phyloP scores from a whole-genome alignment of 345 rosid species.

The Gossypium turneri region DNA sequence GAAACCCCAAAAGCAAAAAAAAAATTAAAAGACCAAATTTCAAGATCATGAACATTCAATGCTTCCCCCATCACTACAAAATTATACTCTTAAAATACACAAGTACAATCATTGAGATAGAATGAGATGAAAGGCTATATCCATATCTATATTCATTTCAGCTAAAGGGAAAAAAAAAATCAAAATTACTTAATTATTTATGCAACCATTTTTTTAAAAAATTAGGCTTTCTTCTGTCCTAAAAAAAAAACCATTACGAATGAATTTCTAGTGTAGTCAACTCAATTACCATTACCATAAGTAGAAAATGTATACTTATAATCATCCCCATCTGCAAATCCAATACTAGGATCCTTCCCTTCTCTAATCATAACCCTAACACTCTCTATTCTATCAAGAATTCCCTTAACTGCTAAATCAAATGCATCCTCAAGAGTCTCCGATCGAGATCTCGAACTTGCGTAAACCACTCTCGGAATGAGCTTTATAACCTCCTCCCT shows the following conservation, averaged over 20 bases:
- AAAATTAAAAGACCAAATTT: not conserved
- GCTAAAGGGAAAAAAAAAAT: not conserved
- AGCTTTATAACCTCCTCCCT: slow-evolving; percentile 44
- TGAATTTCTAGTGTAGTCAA: not conserved
- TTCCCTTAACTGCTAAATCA: slow-evolving; percentile 52
- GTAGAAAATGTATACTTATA: slow-evolving; percentile 49
- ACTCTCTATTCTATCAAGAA: slow-evolving; percentile 46
- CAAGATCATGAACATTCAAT: not conserved
- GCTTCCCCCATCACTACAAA: not conserved
- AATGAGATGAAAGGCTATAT: not conserved
- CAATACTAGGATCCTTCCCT: slow-evolving; percentile 52
- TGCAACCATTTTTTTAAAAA: not conserved
- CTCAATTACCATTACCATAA: slow-evolving; percentile 21
- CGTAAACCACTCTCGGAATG: slow-evolving; percentile 47
- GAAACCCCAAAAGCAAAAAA: not conserved
- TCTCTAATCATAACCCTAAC: slow-evolving; percentile 43
- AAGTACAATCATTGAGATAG: not conserved
- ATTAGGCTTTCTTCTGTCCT: not conserved
- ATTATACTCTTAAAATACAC: not conserved
- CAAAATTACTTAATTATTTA: not conserved
- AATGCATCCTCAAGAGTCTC: slow-evolving; percentile 46
- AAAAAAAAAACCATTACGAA: not conserved
- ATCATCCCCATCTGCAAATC: slow-evolving; percentile 60
- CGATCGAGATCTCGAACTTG: slow-evolving; percentile 25
- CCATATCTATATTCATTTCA: not conserved